Base-by-base conservation (phyloP, 2,329 filamentous ascomycete species). In the Exophiala oligosperma region DNA sequence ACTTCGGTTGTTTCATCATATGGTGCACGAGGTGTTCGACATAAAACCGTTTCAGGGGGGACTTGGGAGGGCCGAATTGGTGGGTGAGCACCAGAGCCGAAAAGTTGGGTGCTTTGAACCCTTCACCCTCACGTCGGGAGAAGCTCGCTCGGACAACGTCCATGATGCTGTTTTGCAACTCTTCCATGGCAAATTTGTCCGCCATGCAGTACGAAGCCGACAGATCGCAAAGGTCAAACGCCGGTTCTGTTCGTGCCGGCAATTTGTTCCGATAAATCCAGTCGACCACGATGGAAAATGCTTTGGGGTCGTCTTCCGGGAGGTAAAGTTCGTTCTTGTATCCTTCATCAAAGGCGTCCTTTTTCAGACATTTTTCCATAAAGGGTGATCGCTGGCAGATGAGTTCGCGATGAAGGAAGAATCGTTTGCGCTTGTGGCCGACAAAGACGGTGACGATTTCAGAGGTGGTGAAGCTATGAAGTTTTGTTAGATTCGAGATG, bases 251-350 rank as follows among this genome's bases (percentile, higher is more conserved):
- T 17, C 56, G 46, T 12, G 37, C 21, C 4, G 63, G 64, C 14
- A 66, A 37, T 32, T 37, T 54, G 24, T 47, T 60, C 11, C 56
- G 44, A 51, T 66, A 66, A 17, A 67, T 61, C 62, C 65, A 64
- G 23, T 67, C 77, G 37, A 83, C 70, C 43, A 82, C 67, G 60
- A 81, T 80, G 57, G 80, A 77, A 60, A 83, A 82, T 48, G 80
- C 75, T 54, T 75, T 74, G 2, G 80, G 78, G 61, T 81, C 74
- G 59, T 82, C 80, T 57, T 82, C 79, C 0, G 78, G 79, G 1
- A 83, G 69, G 63, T 79, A 73, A 52, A 83, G 75, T 12, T 74
- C 73, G 60, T 81, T 77, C 14, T 75, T 72, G 21, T 70, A 71
- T 1, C 77, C 74, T 64, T 82, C 80, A 51, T 66, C 72, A 62